Base-by-base conservation (phyloP, 2,329 filamentous ascomycete genomes). In the Colletotrichum caudatum region DNA sequence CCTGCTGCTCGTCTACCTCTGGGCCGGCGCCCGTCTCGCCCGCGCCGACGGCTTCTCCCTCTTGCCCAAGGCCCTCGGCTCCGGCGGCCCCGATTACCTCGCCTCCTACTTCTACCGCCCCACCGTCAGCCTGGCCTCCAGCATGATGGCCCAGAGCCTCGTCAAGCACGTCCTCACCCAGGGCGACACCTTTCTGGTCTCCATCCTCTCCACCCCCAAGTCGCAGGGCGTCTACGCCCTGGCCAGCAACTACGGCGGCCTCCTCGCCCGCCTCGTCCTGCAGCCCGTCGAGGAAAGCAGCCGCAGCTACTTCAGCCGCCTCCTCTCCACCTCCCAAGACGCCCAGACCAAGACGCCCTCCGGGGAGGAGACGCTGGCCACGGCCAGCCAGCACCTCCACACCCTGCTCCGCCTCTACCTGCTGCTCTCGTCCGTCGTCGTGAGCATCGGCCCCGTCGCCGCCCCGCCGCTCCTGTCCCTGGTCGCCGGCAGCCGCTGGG, bases 281-380 rank as follows among this genome's bases (percentile, higher is more conserved):
- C 96, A 98, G 78, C 97, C 96, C 9, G 90, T 99, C 71, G 96
- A 99, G 81, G 97, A 99, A 81, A 95, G 92, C 79, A 95, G 93
- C 74, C 92, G 97, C 50, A 94, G 92, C 78, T 91, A 97, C 78
- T 98, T 98, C 72, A 95, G 94, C 64, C 92, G 92, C 44, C 85
- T 97, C 0, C 89, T 98, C 29, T 46, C 29, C 20, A 81, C 86
- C 0, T 78, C 81, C 1, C 66, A 78, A 3, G 74, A 76, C 37
- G 44, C 61, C 12, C 39, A 62, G 62, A 54, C 20, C 41, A 74
- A 77, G 29, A 75, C 77, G 29, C 50, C 76, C 37, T 57, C 75
- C 12, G 72, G 73, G 26, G 72, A 80, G 26, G 72, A 80, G 16
- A 75, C 80, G 1, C 75, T 86, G 8, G 41, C 73, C 29, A 84